A percentile compares a stretch with the other conserved stretches of the same genome.
phyloP scores from a whole-genome alignment of 1,284 basidiomycete genomes.

The Cryptococcus jaspeensis region DNA sequence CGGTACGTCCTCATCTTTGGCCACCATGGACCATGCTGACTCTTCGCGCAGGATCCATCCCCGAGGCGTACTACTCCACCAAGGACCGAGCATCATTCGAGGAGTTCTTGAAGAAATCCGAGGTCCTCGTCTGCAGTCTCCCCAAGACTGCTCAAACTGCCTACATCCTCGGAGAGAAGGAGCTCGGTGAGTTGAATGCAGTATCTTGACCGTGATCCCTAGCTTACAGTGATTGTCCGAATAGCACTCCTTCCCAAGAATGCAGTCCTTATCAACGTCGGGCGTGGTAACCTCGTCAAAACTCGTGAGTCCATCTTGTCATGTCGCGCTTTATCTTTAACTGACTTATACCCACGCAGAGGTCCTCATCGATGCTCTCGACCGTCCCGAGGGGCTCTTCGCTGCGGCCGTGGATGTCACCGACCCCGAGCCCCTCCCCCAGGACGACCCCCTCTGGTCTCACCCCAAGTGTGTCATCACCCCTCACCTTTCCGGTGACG shows the following conservation, averaged over 20 bases:
- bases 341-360: conserved; percentile 14
- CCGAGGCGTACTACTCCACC: conserved; percentile 32
- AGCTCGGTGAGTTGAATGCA: neutral
- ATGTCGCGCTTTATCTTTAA: neutral
- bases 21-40: neutral
- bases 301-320: conserved; percentile 27
- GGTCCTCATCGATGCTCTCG: neutral
- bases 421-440: neutral
- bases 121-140: conserved; percentile 43
- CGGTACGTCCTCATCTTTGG: neutral
- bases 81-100: conserved; percentile 31
- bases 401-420: neutral
- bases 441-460: neutral
- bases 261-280: conserved; percentile 48
- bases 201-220: neutral
- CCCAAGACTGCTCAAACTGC: conserved; percentile 13
- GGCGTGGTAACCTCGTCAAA: conserved; percentile 41
- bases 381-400: neutral
- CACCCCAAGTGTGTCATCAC: neutral
- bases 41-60: neutral
- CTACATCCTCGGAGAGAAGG: neutral
- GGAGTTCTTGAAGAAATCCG: conserved; percentile 29
- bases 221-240: neutral
- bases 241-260: conserved; percentile 29
- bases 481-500: neutral